These are phyloP conservation scores for Plectranthus barbatus DNA, from an alignment of 257 asterid genomes.

Conservation along the genomic window DNA sequence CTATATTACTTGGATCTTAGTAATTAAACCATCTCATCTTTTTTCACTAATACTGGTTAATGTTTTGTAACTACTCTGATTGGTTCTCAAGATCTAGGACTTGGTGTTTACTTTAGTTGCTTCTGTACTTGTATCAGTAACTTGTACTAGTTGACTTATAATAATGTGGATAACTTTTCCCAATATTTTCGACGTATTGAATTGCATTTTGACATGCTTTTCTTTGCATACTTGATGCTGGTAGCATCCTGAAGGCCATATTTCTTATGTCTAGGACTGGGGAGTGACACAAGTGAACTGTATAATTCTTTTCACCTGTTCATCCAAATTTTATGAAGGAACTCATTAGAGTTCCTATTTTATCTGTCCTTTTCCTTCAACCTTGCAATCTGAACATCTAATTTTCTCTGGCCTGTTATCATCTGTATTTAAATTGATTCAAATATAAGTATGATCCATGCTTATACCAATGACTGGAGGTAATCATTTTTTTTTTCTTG, in stretches of 20 bases:
- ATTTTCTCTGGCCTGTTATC: background rate
- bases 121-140: background rate
- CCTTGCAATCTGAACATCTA: background rate
- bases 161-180: background rate
- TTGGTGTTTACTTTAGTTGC: background rate
- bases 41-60: background rate
- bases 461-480: background rate
- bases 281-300: background rate
- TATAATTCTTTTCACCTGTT: background rate
- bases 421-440: background rate
- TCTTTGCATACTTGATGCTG: background rate
- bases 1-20: background rate
- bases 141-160: background rate
- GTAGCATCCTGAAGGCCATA: background rate
- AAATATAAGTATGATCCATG: background rate
- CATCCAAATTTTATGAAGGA: background rate
- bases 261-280: background rate
- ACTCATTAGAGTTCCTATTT: background rate
- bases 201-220: background rate
- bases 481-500: background rate
- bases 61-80: background rate
- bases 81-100: background rate
- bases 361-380: background rate
- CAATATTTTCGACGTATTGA: background rate
- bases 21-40: background rate